A percentile compares a stretch with the other conserved stretches of the same genome.
Conservation (phyloP, 768 basidiomycete genomes). For the Rhodocollybia butyracea region DNA sequence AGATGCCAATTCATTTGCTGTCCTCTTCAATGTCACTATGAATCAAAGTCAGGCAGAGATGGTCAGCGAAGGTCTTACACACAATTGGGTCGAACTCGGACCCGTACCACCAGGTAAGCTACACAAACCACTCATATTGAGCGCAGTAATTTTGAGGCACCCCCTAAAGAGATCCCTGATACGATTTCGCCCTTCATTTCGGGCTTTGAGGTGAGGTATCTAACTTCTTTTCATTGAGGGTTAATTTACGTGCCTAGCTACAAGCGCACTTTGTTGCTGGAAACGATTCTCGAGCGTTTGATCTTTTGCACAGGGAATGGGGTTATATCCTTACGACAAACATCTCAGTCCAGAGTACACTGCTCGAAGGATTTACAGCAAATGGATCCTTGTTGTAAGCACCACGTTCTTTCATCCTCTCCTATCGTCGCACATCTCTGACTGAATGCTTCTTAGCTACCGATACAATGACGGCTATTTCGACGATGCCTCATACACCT, state of each 20-base stretch:
- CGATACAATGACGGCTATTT: conserved; percentile 53
- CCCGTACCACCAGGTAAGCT: conserved; percentile 49
- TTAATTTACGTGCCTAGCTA: too few species aligned
- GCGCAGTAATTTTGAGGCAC: too few species aligned
- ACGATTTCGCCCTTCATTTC: conserved; percentile 59
- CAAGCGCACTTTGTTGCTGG: conserved; percentile 57
- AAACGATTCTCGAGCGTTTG: conserved; percentile 48
- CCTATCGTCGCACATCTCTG: too few species aligned
- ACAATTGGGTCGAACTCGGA: conserved; percentile 52
- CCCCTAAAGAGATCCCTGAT: conserved; percentile 56
- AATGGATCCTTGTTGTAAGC: conserved; percentile 52
- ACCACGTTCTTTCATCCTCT: background rate
- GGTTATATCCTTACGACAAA: conserved; percentile 59
- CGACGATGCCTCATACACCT: conserved; percentile 55
- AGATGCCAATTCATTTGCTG: conserved; percentile 55
- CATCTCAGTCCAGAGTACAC: conserved; percentile 51
- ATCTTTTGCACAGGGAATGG: conserved; percentile 52
- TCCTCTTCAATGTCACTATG: conserved; percentile 49
- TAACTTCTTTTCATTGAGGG: background rate
- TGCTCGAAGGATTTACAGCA: conserved; percentile 56
- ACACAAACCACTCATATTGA: too few species aligned
- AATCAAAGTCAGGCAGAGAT: conserved; percentile 32
- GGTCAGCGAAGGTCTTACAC: conserved; percentile 44
- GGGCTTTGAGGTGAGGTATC: conserved; percentile 47
- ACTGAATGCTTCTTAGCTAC: conserved; percentile 40